Evolutionary conservation across 2,329 filamentous ascomycete genomes (phyloP).

Genomic region (Xylaria sp.): DNA sequence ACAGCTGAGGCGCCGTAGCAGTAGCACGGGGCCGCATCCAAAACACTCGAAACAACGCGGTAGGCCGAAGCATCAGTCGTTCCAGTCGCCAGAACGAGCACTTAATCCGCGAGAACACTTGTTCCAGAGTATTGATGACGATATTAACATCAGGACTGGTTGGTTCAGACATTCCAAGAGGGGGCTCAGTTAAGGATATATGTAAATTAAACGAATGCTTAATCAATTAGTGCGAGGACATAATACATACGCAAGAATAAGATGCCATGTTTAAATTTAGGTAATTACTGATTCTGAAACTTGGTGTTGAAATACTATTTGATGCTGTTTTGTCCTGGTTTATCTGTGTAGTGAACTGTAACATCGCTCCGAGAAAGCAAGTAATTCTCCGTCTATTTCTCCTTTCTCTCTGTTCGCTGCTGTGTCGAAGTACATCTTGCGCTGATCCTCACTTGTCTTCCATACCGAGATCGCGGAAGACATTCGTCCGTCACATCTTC

Average conservation of each 20-base stretch:
- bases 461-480: background rate
- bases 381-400: background rate
- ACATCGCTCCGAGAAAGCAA: no score
- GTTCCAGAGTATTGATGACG: slow-evolving; percentile 18
- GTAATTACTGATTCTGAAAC: no score
- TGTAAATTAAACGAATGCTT: no score
- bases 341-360: background rate
- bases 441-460: no score
- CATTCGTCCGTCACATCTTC: no score
- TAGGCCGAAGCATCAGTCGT: slow-evolving; percentile 12
- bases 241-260: background rate
- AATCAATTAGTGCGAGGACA: no score
- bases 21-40: background rate
- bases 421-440: background rate
- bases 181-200: slow-evolving; percentile 7
- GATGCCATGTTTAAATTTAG: no score
- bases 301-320: background rate
- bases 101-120: slow-evolving; percentile 28
- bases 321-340: background rate
- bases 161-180: slow-evolving; percentile 30
- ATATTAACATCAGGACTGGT: slow-evolving; percentile 26
- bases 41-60: slow-evolving; percentile 20
- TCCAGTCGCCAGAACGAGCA: slow-evolving; percentile 4
- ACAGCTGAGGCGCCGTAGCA: background rate
- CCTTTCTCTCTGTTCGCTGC: background rate